Evolutionary conservation across 2,329 filamentous ascomycete genomes (phyloP).

Genomic region (Cercospora sp.): DNA sequence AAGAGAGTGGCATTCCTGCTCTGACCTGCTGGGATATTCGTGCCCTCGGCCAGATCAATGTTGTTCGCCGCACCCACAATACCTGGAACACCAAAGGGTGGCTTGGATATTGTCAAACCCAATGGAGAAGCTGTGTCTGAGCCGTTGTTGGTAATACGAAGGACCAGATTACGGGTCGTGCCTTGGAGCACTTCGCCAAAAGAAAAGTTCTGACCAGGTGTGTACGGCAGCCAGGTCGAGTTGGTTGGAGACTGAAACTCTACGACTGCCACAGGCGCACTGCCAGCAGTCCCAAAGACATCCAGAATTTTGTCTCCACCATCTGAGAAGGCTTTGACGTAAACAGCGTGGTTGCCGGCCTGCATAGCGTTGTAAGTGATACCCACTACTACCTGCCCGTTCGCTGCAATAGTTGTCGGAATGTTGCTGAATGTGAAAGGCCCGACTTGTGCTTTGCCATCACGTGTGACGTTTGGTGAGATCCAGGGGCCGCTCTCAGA

Average conservation of each 20-base stretch:
- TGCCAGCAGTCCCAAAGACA: constrained; percentile 15
- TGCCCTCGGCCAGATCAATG: constrained; percentile 18
- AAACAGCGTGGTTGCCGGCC: constrained; percentile 15
- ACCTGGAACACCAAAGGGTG: constrained; percentile 13
- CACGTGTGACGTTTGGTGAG: constrained; percentile 10
- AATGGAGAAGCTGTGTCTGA: constrained; percentile 14
- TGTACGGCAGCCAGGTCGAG: constrained; percentile 8
- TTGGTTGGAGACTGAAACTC: constrained; percentile 13
- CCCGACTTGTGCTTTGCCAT: constrained; percentile 9
- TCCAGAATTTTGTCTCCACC: constrained; percentile 13
- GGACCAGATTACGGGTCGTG: background rate
- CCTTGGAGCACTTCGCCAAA: constrained; percentile 13
- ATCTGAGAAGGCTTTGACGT: background rate
- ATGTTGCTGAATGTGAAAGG: constrained; percentile 13
- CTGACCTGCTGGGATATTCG: constrained; percentile 10
- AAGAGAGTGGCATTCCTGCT: constrained; percentile 13
- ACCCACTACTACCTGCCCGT: background rate
- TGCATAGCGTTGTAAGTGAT: constrained; percentile 10
- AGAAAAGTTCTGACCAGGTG: constrained; percentile 11
- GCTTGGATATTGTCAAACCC: constrained; percentile 14
- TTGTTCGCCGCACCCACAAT: constrained; percentile 13
- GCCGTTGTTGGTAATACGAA: constrained; percentile 18
- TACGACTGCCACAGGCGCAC: constrained; percentile 3
- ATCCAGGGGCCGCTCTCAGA: constrained; percentile 13
- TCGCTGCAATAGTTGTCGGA: constrained; percentile 9